Evolutionary conservation across 148 eudicot genomes (phyloP).

Genomic region (Heliamphora exappendiculata): DNA sequence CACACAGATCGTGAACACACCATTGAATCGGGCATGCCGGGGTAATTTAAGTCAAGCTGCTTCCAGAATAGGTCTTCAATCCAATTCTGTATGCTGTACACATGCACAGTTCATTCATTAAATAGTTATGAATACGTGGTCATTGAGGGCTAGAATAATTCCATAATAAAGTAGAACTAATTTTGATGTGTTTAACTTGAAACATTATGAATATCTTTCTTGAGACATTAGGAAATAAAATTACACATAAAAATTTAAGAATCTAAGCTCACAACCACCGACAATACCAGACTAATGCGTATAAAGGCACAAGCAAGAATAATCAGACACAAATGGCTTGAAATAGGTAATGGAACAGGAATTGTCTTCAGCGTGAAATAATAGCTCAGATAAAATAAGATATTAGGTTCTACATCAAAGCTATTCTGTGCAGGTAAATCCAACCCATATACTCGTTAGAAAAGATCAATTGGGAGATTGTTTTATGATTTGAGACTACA

Average conservation of each 20-base stretch:
- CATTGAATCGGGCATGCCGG: conserved; percentile 77
- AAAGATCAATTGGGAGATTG: background rate
- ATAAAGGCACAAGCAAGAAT: background rate
- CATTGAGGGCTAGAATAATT: background rate
- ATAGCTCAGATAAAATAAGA: too few relatives aligned
- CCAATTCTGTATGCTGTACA: conserved; percentile 82
- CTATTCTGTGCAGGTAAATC: background rate
- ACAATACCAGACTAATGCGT: background rate
- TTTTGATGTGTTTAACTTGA: background rate
- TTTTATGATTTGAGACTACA: too few relatives aligned
- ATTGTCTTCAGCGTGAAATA: too few relatives aligned
- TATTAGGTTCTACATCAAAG: background rate
- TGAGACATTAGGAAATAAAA: background rate
- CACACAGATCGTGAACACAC: conserved; percentile 20
- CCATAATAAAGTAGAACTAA: background rate
- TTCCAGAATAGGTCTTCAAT: conserved; percentile 94
- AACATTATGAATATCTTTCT: background rate
- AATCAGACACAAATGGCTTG: background rate
- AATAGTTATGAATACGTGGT: background rate
- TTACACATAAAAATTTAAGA: background rate
- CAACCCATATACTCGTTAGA: background rate
- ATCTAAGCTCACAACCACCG: background rate
- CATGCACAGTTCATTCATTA: background rate
- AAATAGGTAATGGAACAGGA: background rate
- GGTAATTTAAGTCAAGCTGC: conserved; percentile 80